Evolutionary conservation across 202 grass and related monocot species (phyloP).

Genomic region (Dendrocalamus latiflorus): DNA sequence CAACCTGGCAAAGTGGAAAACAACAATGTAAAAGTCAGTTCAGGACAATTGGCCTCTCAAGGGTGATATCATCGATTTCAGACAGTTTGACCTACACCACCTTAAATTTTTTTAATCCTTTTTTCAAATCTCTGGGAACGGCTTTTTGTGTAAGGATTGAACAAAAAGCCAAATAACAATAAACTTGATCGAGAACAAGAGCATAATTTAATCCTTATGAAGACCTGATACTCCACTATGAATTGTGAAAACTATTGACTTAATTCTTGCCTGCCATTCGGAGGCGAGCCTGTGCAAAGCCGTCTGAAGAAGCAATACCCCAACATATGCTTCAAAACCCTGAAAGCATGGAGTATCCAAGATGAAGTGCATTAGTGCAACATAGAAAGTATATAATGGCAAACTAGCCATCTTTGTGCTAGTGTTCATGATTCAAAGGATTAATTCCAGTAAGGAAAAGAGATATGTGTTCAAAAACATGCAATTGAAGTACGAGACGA

Average conservation of each 20-base stretch:
- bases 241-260: background rate
- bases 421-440: background rate
- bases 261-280: constrained; percentile 87
- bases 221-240: background rate
- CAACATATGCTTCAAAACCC: constrained; percentile 96
- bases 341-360: constrained; percentile 31
- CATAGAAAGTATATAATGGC: background rate
- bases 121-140: background rate
- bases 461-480: background rate
- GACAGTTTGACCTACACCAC: background rate
- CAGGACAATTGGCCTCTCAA: background rate
- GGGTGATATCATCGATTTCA: background rate
- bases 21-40: background rate
- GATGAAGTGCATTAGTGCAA: background rate
- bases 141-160: background rate
- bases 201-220: background rate
- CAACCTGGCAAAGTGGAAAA: constrained; percentile 43
- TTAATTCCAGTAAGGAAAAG: background rate
- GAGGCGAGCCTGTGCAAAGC: constrained; percentile 55
- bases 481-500: background rate
- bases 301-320: constrained; percentile 85
- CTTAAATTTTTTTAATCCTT: background rate
- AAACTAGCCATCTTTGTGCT: background rate
- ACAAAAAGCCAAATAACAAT: background rate
- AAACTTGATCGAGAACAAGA: background rate